These are phyloP conservation scores for Amanita molliuscula DNA, from an alignment of 768 basidiomycete genomes.

Conservation along the genomic window DNA sequence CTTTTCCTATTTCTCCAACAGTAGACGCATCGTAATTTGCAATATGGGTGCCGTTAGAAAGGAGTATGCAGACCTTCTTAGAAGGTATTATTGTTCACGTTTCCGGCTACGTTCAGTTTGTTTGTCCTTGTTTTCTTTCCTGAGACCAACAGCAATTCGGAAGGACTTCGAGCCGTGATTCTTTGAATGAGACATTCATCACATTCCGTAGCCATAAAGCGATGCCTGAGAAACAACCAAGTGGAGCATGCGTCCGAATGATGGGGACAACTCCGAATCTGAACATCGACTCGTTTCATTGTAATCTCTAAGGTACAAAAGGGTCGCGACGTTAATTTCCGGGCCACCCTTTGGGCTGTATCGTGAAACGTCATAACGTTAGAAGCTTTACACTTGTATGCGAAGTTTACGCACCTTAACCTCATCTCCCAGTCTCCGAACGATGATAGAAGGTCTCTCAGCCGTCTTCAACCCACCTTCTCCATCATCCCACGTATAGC, in stretches of 20 bases:
- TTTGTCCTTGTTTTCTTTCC: too few relatives aligned
- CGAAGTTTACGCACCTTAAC: conserved; percentile 41
- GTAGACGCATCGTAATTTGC: too few relatives aligned
- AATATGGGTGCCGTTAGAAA: too few relatives aligned
- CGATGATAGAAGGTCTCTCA: conserved; percentile 48
- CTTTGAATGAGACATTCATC: too few relatives aligned
- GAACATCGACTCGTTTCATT: neutral
- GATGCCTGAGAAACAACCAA: neutral
- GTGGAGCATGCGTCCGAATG: neutral
- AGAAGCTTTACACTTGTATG: neutral
- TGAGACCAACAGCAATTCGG: too few relatives aligned
- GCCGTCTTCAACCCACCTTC: conserved; percentile 60
- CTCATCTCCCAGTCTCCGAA: conserved; percentile 64
- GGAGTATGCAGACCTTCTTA: too few relatives aligned
- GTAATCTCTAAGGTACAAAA: neutral
- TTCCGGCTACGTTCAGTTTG: too few relatives aligned
- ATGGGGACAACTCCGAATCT: neutral
- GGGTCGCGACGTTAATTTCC: neutral
- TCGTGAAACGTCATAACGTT: neutral
- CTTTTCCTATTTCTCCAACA: too few relatives aligned
- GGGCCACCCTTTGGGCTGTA: conserved; percentile 8
- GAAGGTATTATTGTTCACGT: too few relatives aligned
- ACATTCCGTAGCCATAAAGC: neutral
- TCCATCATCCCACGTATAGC: conserved; percentile 88
- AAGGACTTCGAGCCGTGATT: too few relatives aligned